Evolutionary conservation across 2,329 filamentous ascomycete species (phyloP), one percentile per base, ranked within the genome.

Genomic region (Neobulgaria alba): DNA sequence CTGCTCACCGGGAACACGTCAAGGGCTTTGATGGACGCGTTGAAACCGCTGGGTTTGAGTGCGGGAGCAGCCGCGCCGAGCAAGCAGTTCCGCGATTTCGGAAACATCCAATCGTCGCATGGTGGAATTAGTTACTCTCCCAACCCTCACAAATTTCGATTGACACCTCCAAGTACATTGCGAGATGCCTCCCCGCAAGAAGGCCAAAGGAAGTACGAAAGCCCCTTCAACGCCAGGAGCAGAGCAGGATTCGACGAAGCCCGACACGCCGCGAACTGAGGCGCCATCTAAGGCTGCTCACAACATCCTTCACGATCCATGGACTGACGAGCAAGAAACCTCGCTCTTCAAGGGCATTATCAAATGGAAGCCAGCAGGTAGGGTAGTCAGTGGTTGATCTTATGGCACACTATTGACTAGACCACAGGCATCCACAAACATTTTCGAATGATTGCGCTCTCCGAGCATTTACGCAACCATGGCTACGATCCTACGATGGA

Each of bases 291-390:
- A 65, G 45, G 55, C 62, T n/a, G 59, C 61, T 14, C 63, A 65
- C 45, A 66, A 78, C 46, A 57, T 70, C 3, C 62, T 75, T 36
- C 75, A 77, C 42, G 85, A 90, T 50, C 76, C 81, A 18, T 98
- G 92, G 92, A 95, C 88, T 3, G 89, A 95, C 56, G 90, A 95
- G 57, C 92, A 98, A 63, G 83, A 94, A 51, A 88, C 86, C 1
- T 89, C 87, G 30, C 72, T 98, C 1, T 87, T 95, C 66, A 95
- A 95, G 60, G 87, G 81, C 38, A 82, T 96, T 51, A 89, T 96
- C 50, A 76, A 81, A 58, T 95, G 85, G 83, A 98, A 98, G 61
- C 92, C 92, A n/a, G 90, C 90, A 30, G 90, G 88, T 86, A 59
- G 51, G n/a, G 2, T 14, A 10, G 7, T 17, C 15, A n/a, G 4